A percentile compares a stretch with the other conserved stretches of the same genome.
Evolutionary conservation across 371 early-diverging fungal species (phyloP).

Genomic region (Amoeboaphelidium occidentale): DNA sequence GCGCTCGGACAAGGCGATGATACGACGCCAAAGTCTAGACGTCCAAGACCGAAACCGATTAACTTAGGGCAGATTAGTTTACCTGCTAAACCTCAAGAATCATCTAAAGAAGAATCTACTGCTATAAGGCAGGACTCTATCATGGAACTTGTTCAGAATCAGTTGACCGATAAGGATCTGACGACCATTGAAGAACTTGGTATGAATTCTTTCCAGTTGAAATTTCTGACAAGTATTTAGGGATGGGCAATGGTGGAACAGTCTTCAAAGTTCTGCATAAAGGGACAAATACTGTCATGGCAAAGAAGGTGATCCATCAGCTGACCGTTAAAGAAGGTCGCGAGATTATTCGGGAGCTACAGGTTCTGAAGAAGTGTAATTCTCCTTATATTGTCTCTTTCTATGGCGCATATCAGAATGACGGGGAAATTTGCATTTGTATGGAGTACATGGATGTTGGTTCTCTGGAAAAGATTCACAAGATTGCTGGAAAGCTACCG

Average conservation of each 20-base stretch:
- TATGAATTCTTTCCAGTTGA: too few relatives aligned
- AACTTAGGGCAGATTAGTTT: too few relatives aligned
- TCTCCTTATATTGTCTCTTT: conserved; percentile 79
- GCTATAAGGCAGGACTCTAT: too few relatives aligned
- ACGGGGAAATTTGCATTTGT: conserved; percentile 51
- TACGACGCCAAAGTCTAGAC: background rate
- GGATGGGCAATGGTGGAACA: conserved; percentile 82
- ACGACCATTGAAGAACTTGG: too few relatives aligned
- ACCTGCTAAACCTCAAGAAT: too few relatives aligned
- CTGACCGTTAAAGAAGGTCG: conserved; percentile 7
- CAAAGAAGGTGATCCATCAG: conserved; percentile 36
- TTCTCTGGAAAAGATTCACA: conserved; percentile 50
- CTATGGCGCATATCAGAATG: conserved; percentile 76
- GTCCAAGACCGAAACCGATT: background rate
- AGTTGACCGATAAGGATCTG: too few relatives aligned
- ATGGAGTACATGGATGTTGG: conserved; percentile 64
- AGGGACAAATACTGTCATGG: conserved; percentile 64
- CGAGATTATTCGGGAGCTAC: conserved; percentile 70
- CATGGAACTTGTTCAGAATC: too few relatives aligned
- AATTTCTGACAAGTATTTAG: too few relatives aligned
- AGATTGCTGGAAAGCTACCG: conserved; percentile 43
- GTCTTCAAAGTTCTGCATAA: conserved; percentile 58
- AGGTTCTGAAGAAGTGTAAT: conserved; percentile 57
- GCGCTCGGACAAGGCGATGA: too few relatives aligned
- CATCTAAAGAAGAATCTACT: too few relatives aligned